A percentile compares a stretch with the other conserved stretches of the same genome.
Conservation (phyloP, 2,329 filamentous ascomycete genomes). For the Alternaria ethzedia region DNA sequence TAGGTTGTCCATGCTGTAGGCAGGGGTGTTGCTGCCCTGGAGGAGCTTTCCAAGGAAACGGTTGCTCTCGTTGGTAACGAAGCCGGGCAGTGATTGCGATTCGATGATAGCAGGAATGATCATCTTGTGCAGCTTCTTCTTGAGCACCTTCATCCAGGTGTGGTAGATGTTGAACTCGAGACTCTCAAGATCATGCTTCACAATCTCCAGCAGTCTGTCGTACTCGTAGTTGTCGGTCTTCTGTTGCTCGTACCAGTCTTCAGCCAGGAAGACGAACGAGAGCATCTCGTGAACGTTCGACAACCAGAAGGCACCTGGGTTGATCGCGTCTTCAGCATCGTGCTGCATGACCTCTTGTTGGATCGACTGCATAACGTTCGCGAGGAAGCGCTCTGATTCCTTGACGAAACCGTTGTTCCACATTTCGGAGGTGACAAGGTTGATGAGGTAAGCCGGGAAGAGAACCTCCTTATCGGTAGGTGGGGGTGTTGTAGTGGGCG, state of each 20-base stretch:
- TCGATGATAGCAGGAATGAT: constrained; percentile 99
- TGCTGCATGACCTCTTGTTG: constrained; percentile 99
- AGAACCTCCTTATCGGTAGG: constrained; percentile 98
- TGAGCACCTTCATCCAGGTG: constrained; percentile 99
- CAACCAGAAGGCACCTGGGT: constrained; percentile 97
- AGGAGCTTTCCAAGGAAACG: constrained; percentile 97
- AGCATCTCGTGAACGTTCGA: constrained; percentile 99
- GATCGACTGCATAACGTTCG: constrained; percentile 99
- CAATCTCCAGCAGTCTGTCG: constrained; percentile 94
- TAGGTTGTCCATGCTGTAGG: constrained; percentile 99
- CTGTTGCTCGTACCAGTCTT: constrained; percentile 99
- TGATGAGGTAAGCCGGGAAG: constrained; percentile 98
- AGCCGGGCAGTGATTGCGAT: constrained; percentile 95
- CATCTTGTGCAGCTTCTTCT: constrained; percentile 99
- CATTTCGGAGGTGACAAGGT: constrained; percentile 98
- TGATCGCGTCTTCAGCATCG: constrained; percentile 95
- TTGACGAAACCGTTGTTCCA: constrained; percentile 99
- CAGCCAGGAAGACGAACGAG: constrained; percentile 97
- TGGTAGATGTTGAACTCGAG: constrained; percentile 99
- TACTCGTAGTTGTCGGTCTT: constrained; percentile 99
- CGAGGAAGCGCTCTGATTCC: constrained; percentile 97
- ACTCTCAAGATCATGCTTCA: constrained; percentile 98
- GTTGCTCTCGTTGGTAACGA: constrained; percentile 98
- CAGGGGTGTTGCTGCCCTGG: constrained; percentile 85
- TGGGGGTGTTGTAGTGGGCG: constrained; percentile 82